phyloP scores from a whole-genome alignment of 352 stramenopile species.

The Phytopythium sindhum region DNA sequence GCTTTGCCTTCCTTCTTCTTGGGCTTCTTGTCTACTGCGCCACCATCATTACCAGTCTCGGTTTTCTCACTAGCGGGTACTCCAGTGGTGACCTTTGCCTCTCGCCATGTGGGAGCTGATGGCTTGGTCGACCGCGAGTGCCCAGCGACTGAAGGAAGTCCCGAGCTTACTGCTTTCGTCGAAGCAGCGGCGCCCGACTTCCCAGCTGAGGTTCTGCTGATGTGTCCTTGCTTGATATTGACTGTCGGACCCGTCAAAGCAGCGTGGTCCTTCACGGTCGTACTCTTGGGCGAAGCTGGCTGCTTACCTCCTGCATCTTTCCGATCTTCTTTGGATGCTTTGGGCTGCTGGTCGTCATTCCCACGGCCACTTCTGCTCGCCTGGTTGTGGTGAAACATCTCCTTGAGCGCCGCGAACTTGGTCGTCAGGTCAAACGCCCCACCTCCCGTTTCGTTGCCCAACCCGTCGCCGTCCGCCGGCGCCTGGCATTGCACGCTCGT shows the following conservation, averaged over 20 bases:
- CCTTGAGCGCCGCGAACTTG: conserved; percentile 69
- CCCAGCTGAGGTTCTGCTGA: neutral
- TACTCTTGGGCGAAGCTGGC: neutral
- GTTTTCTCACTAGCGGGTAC: neutral
- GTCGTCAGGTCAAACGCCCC: conserved; percentile 18
- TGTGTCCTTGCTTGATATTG: neutral
- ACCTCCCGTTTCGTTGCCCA: too few species aligned
- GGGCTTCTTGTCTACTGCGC: neutral
- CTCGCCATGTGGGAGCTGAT: neutral
- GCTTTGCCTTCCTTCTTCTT: conserved; percentile 37
- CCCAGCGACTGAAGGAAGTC: neutral
- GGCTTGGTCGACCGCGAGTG: neutral
- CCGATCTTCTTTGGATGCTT: neutral
- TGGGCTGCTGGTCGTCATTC: neutral
- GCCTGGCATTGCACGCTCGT: neutral
- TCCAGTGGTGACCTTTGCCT: neutral
- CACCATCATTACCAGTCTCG: neutral
- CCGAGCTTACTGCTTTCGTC: neutral
- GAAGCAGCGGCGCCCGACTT: neutral
- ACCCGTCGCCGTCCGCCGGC: neutral
- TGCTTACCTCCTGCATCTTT: neutral
- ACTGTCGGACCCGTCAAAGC: neutral
- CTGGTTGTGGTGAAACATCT: conserved; percentile 50
- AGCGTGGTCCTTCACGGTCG: neutral
- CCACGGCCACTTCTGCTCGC: conserved; percentile 9